phyloP scores from a whole-genome alignment of 306 rosid genomes.

The Prunus mongolica region DNA sequence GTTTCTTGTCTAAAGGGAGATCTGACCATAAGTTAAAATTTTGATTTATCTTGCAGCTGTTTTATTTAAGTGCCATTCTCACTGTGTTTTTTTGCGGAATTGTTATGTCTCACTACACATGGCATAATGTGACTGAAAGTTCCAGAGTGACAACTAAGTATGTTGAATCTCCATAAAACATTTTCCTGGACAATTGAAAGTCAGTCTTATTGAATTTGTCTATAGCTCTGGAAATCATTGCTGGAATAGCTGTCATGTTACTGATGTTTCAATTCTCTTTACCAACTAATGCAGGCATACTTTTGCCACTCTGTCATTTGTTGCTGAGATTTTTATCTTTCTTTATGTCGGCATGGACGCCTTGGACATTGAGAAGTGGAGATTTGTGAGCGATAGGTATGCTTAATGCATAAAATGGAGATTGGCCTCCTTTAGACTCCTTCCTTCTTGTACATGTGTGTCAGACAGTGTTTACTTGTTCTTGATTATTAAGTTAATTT shows the following conservation, averaged over 20 bases:
- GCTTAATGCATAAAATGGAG: constrained; percentile 3
- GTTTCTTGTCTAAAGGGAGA: neutral
- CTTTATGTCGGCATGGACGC: constrained; percentile 99
- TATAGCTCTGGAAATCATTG: constrained; percentile 5
- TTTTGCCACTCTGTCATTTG: constrained; percentile 86
- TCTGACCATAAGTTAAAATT: constrained; percentile 5
- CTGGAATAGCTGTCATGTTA: neutral
- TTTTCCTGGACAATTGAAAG: constrained; percentile 2
- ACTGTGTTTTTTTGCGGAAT: constrained; percentile 98
- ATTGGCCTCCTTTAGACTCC: neutral
- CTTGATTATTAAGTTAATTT: constrained; percentile 22
- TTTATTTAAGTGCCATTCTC: constrained; percentile 83
- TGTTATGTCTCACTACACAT: constrained; percentile 99
- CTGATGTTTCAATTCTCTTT: constrained; percentile 18
- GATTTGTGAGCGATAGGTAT: constrained; percentile 75
- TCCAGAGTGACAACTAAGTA: constrained; percentile 98
- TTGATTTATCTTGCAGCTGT: constrained; percentile 59
- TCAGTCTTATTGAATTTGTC: constrained; percentile 9
- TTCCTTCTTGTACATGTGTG: neutral
- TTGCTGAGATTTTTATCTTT: constrained; percentile 89
- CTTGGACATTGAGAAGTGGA: constrained; percentile 94
- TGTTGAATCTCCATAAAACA: constrained; percentile 20
- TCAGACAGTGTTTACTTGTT: neutral
- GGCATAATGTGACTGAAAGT: constrained; percentile 97
- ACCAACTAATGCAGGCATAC: constrained; percentile 62